Evolutionary conservation across 495 filamentous ascomycete genomes (phyloP), one percentile per base, ranked within the genome.

Genomic region (Hypoxylon cercidicola): DNA sequence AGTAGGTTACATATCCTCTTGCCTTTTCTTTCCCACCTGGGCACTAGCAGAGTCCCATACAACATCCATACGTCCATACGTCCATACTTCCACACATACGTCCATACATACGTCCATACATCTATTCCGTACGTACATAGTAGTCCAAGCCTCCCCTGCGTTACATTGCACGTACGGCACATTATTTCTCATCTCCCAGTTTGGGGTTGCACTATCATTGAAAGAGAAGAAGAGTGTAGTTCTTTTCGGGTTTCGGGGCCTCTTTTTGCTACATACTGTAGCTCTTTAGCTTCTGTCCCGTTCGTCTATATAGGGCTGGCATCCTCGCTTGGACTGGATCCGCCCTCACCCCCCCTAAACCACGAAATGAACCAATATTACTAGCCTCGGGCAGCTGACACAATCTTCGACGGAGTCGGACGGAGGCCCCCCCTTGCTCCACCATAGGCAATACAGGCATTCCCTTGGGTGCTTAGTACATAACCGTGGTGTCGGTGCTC

Each of bases 341-440:
- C 61, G 61, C 61, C 62, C 66, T 57, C 56, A 50, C 49, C 66
- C 61, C 61, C 61, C 61, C 56, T 56, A 53, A 69, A 62, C 55
- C 51, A 53, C 62, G 60, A 69, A 69, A 69, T 65, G 66, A 65
- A 65, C 61, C 62, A 65, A 69, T 65, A 66, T 60, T 62, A 69
- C 56, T 69, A 69, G 66, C 66, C 60, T 64, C 55, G 66, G 61
- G 61, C 62, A 69, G 66, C 66, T 69, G 66, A 69, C 62, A 64
- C 60, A 67, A 58, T 55, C 57, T 66, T 65, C 61, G 61, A 65
- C 66, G 61, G 62, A 55, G 52, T 57, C 41, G 63, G 57, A 66
- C 63, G 56, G 63, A 61, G 61, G 47, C 57, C 43, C 46, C 66
- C 66, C 61, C 57, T 69, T 69, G 60, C 62, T 69, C 66, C 60